Percentiles rank a stretch among this genome's conserved stretches.
These are phyloP conservation scores for Neospora caninum DNA, from an alignment of 169 alveolate genomes.

Conservation along the genomic window DNA sequence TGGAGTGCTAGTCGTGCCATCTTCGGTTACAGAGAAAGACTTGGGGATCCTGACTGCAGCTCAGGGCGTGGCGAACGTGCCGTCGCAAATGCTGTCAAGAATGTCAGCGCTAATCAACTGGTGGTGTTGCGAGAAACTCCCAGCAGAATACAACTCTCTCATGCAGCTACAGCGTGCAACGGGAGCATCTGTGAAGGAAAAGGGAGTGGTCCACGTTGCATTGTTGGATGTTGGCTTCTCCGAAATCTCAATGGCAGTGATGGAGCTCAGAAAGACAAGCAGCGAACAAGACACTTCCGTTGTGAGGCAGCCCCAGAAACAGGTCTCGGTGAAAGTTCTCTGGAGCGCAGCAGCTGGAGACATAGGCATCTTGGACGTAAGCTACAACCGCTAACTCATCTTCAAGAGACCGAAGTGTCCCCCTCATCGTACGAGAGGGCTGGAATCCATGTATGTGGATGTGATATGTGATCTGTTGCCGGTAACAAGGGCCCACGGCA, in stretches of 20 bases:
- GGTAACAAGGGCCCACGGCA: no score
- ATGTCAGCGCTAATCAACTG: constrained; percentile 24
- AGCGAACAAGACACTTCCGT: not conserved
- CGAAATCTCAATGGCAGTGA: not conserved
- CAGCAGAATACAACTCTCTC: not conserved
- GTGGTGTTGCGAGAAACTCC: constrained; percentile 44
- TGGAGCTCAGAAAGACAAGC: constrained; percentile 14
- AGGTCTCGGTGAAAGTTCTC: not conserved
- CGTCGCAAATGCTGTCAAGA: not conserved
- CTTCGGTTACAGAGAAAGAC: not conserved
- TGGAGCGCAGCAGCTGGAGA: not conserved
- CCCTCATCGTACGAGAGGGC: no score
- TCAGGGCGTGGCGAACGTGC: not conserved
- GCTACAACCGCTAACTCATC: not conserved
- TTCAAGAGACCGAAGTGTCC: no score
- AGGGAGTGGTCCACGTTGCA: constrained; percentile 21
- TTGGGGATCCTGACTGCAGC: not conserved
- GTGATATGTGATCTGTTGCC: no score
- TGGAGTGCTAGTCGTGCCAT: constrained; percentile 6
- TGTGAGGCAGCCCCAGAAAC: constrained; percentile 17
- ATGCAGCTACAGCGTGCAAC: not conserved
- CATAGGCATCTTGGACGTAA: constrained; percentile 8
- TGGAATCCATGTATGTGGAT: no score
- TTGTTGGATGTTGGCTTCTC: not conserved
- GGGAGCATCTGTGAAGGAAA: not conserved